Evolutionary conservation across 1,284 basidiomycete genomes (phyloP), one percentile per base, ranked within the genome.

Genomic region (Heliocybe sulcata): DNA sequence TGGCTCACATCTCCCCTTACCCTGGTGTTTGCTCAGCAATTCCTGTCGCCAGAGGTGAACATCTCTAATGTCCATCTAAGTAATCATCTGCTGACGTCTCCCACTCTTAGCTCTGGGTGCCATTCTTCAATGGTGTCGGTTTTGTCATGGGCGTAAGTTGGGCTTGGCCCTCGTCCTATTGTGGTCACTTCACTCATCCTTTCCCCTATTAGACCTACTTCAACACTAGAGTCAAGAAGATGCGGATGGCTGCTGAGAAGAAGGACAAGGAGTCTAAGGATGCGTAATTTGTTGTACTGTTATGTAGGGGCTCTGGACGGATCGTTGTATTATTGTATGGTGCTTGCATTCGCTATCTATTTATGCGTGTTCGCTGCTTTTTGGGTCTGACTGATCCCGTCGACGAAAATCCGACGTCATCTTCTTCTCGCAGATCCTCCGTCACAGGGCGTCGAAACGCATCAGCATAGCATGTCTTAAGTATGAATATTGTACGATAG

Each of bases 1-100:
- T 91, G 87, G 89, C 73, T 85, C 57, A 82, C 85, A 19, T 84
- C 82, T n/a, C 90, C 90, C 1, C 62, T 87, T 51, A 79, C 84
- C 3, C 76, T 90, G 64, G 71, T 82, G 1, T 72, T 90, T 60
- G 90, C 90, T 9, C 90, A 92, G 67, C 83, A 76, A 57, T 90
- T 85, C 67, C 68, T 94, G 29, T 79, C 90, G 14, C 76, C 83
- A 4, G 83, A 90, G n/a, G n/a, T n/a, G n/a, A n/a, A n/a, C n/a
- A n/a, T n/a, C 68, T 81, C 85, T 57, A 56, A 72, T 64, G 3
- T 26, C 48, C 1, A 26, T 48, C 10, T 23, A 14, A 35, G 33
- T 20, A 25, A 29, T 52, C 31, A 33, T 45, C 31, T 27, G 53
- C 52, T 57, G 33, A 50, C 45, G 45, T 53, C 22, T 56, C n/a